Conservation (phyloP, 495 filamentous ascomycete species). For the Xylaria bambusicola region DNA sequence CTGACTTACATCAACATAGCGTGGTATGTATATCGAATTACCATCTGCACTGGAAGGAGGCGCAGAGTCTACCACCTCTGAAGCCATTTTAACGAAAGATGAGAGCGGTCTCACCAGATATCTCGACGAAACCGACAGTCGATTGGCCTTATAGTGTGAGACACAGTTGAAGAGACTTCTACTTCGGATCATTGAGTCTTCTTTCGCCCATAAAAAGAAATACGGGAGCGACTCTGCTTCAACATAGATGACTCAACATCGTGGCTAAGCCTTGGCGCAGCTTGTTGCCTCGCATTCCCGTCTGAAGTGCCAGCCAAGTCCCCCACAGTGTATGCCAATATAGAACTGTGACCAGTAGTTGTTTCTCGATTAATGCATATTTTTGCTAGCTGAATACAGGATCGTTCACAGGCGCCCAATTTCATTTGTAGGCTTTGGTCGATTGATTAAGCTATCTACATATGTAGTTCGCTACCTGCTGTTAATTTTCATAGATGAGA, state of each 20-base stretch:
- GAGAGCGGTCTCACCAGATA: slow-evolving; percentile 16
- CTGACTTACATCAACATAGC: slow-evolving; percentile 62
- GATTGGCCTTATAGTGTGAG: slow-evolving; percentile 10
- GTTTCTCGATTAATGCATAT: slow-evolving; percentile 9
- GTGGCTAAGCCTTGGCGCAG: neutral
- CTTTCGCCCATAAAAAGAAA: neutral
- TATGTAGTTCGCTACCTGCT: no score
- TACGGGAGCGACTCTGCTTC: neutral
- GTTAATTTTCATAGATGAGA: no score
- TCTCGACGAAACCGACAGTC: slow-evolving; percentile 2
- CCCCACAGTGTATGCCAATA: neutral
- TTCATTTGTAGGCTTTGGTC: no score
- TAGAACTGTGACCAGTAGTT: neutral
- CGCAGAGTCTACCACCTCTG: slow-evolving; percentile 6
- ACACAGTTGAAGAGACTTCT: slow-evolving; percentile 10
- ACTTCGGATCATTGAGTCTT: slow-evolving; percentile 21
- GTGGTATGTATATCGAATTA: slow-evolving; percentile 40
- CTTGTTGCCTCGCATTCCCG: no score
- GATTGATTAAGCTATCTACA: no score
- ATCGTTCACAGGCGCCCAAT: no score
- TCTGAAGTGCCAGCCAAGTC: no score
- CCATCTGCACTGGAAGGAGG: slow-evolving; percentile 6
- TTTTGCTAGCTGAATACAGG: no score
- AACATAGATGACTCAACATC: slow-evolving; percentile 1
- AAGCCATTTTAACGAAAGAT: slow-evolving; percentile 28